Evolutionary conservation across 345 rosid genomes (phyloP).

Genomic region (Citrus medica): DNA sequence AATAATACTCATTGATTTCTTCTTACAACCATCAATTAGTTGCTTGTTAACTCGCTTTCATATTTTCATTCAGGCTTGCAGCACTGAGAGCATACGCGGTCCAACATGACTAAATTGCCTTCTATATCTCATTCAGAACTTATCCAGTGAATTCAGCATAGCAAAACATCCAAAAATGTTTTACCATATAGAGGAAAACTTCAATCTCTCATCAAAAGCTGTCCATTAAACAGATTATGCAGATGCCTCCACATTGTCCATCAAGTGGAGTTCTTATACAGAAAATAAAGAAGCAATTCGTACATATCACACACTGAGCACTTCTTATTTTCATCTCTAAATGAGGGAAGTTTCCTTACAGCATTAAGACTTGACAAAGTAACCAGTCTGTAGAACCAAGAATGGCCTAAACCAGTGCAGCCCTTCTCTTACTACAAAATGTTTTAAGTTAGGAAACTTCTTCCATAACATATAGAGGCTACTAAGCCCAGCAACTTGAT

Average conservation of each 20-base stretch:
- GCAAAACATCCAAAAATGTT: conserved; percentile 19
- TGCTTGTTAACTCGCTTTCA: neutral
- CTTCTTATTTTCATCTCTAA: conserved; percentile 32
- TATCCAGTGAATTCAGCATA: conserved; percentile 16
- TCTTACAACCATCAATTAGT: conserved; percentile 13
- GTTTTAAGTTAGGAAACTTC: conserved; percentile 14
- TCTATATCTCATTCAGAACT: conserved; percentile 16
- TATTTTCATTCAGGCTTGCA: conserved; percentile 6
- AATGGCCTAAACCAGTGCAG: conserved; percentile 30
- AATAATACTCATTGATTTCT: neutral
- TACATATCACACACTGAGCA: conserved; percentile 37
- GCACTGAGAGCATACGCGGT: neutral
- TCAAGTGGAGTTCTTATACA: conserved; percentile 14
- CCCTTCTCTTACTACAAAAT: conserved; percentile 21
- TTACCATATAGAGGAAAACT: conserved; percentile 11
- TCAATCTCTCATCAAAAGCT: conserved; percentile 13
- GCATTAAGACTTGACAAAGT: conserved; percentile 23
- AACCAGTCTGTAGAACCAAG: conserved; percentile 26
- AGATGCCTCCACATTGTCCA: conserved; percentile 26
- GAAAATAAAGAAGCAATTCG: conserved; percentile 29
- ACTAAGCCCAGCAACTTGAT: conserved; percentile 24
- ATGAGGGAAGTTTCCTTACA: conserved; percentile 35
- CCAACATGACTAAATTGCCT: conserved; percentile 10
- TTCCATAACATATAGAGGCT: conserved; percentile 32
- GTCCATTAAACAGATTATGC: conserved; percentile 21